Base-by-base conservation (phyloP, 331 rosid species). In the Telfairia occidentalis region DNA sequence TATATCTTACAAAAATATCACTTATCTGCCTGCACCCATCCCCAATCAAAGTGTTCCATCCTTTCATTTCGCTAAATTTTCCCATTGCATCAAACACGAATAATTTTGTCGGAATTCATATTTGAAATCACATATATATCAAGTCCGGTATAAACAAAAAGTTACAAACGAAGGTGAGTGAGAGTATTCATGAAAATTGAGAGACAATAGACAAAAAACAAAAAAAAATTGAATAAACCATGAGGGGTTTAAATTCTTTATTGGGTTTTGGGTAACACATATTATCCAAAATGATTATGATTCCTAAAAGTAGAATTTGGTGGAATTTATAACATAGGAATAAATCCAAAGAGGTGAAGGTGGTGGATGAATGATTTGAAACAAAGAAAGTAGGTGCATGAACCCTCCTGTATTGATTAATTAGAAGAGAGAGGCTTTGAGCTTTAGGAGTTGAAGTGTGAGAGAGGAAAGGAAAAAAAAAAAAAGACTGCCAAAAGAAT, bases 351-450 rank as follows among this genome's bases (percentile, higher is more conserved):
- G 59, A 37, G 26, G 40, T 43, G 12, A 16, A 5, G 24, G 7
- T 45, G 35, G 54, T 45, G 35, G 54, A 24, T 70, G 21, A 24
- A 29, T 71, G 75, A 71, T 71, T 71, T 71, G 75, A 71, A 71
- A 48, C 28, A 71, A 71, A 42, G 5, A 70, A 70, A 70, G 75
- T 15, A 2, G 43, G 5, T 71, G 42, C 75, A 71, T 43, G 74
- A 69, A 69, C 24, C 24, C 57, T 66, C 18, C 0, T 64, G 0
- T 32, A 64, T 37, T 12, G 4, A 37, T 66, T 37, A 38, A 66
- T 21, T 66, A 65, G 16, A 49, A 11, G 64, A 57, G 10, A 46
- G 18, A 19, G 21, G n/a, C n/a, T n/a, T n/a, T n/a, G n/a, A n/a
- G n/a, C n/a, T n/a, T n/a, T n/a, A n/a, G 1, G 53, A 46, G 53